phyloP scores from a whole-genome alignment of 169 alveolate species.

The Miamiensis avidus region DNA sequence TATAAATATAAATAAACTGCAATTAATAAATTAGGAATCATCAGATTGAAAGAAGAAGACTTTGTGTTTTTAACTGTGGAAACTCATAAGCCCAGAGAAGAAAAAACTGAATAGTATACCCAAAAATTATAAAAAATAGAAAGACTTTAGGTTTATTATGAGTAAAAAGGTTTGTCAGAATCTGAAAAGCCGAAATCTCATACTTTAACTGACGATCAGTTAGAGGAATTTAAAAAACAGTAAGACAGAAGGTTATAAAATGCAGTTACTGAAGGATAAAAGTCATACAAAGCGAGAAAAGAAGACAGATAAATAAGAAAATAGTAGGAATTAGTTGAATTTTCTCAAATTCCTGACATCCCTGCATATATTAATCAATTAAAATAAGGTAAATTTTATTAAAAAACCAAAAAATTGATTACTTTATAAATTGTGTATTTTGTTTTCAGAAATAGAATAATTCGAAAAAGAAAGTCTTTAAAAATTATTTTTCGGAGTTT shows the following conservation, averaged over 20 bases:
- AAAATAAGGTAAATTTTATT: neutral
- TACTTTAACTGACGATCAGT: too few relatives aligned
- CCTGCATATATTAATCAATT: constrained; percentile 12
- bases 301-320: neutral
- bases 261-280: too few relatives aligned
- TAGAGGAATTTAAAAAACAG: too few relatives aligned
- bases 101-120: too few relatives aligned
- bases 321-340: neutral
- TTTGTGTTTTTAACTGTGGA: neutral
- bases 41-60: neutral
- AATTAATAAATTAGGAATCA: too few relatives aligned
- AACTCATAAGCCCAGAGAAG: too few relatives aligned
- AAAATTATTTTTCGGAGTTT: constrained; percentile 43
- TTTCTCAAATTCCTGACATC: constrained; percentile 4
- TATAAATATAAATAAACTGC: constrained; percentile 40
- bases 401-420: neutral
- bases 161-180: too few relatives aligned
- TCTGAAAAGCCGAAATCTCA: too few relatives aligned
- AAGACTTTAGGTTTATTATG: too few relatives aligned
- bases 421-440: constrained; percentile 9
- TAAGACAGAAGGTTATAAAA: too few relatives aligned
- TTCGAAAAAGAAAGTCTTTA: constrained; percentile 7
- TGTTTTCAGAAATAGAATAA: constrained; percentile 23
- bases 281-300: neutral
- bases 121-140: too few relatives aligned